Conservation (phyloP, 805 yeast species). For the Wickerhamiella spandovensis region DNA sequence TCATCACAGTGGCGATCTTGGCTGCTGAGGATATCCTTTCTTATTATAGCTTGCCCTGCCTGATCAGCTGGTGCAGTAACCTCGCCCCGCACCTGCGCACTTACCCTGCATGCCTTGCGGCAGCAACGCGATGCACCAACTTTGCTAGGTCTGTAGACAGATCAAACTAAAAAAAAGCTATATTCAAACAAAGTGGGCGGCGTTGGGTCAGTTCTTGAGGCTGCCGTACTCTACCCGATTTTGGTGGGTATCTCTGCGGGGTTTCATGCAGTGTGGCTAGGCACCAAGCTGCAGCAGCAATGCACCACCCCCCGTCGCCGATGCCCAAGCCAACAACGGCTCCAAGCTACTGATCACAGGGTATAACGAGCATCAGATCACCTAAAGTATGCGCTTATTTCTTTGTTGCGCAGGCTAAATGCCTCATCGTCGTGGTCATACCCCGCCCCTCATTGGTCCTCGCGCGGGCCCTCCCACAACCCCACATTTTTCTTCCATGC, state of each 20-base stretch:
- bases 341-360: neutral
- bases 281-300: neutral
- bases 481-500: neutral
- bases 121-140: neutral
- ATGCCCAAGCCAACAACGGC: neutral
- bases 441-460: neutral
- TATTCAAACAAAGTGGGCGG: too few relatives aligned
- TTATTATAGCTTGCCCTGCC: neutral
- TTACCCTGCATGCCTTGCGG: neutral
- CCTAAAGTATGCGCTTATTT: neutral
- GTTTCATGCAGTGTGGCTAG: neutral
- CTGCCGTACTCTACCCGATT: neutral
- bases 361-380: neutral
- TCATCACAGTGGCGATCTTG: neutral
- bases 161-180: neutral
- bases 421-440: neutral
- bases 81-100: neutral
- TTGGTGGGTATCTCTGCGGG: neutral
- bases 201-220: too few relatives aligned
- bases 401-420: too few relatives aligned
- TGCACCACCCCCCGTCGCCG: neutral
- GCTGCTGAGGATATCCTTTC: neutral
- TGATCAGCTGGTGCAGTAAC: neutral
- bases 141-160: too few relatives aligned
- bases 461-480: too few relatives aligned